These are phyloP conservation scores for Asterella californica DNA, from an alignment of 225 moss, liverwort and hornwort species.

Conservation along the genomic window DNA sequence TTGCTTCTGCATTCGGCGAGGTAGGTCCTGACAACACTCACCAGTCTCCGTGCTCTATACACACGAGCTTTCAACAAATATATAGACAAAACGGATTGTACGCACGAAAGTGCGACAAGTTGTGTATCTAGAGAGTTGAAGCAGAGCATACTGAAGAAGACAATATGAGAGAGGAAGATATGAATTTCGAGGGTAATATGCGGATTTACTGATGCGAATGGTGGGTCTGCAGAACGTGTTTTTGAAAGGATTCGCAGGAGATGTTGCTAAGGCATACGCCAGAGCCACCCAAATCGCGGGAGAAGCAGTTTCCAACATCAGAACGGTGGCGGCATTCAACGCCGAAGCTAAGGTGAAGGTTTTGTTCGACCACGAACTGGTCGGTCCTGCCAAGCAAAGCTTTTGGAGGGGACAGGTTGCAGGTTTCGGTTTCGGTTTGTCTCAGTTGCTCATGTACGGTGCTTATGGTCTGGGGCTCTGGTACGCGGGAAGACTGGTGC, in stretches of 20 bases:
- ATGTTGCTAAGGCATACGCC: constrained; percentile 24
- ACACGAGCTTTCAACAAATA: too few species aligned
- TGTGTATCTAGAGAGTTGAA: too few species aligned
- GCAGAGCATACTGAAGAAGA: too few species aligned
- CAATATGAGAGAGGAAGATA: too few species aligned
- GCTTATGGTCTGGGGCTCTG: constrained; percentile 26
- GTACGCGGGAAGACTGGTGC: constrained; percentile 28
- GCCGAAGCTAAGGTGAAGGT: constrained; percentile 34
- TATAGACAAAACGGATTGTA: too few species aligned
- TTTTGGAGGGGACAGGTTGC: constrained; percentile 27
- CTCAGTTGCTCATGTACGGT: constrained; percentile 23
- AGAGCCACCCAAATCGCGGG: constrained; percentile 37
- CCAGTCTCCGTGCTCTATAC: neutral
- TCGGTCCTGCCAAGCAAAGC: constrained; percentile 2
- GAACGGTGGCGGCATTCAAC: constrained; percentile 42
- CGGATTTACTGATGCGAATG: neutral
- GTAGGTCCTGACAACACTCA: constrained; percentile 1
- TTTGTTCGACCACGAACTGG: constrained; percentile 19
- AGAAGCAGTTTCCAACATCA: constrained; percentile 40
- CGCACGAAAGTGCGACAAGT: too few species aligned
- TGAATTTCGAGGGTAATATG: neutral
- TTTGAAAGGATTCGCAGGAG: constrained; percentile 28
- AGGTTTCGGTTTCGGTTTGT: constrained; percentile 28
- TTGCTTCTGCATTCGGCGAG: constrained; percentile 62
- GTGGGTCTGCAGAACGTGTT: constrained; percentile 23